These are phyloP conservation scores for Chenopodium quinoa DNA, from an alignment of 148 eudicot genomes.

Conservation along the genomic window DNA sequence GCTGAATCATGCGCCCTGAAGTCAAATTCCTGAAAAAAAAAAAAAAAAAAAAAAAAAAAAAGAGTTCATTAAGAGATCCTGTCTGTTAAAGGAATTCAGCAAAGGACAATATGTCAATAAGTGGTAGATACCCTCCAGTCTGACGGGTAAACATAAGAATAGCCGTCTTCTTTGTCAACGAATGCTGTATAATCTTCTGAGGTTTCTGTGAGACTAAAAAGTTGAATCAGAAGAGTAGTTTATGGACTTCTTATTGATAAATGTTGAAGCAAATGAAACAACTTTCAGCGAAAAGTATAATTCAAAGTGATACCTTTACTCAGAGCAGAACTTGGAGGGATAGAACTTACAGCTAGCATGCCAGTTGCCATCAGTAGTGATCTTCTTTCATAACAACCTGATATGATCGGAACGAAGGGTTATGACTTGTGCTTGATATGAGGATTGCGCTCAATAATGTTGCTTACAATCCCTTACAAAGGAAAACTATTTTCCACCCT, in stretches of 20 bases:
- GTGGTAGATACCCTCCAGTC: constrained; percentile 79
- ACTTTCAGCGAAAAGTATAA: neutral
- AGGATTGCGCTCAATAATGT: neutral
- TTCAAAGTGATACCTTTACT: constrained; percentile 53
- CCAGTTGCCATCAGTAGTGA: constrained; percentile 55
- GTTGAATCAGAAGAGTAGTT: constrained; percentile 2
- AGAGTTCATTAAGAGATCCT: neutral
- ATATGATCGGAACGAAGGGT: constrained; percentile 16
- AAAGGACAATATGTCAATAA: neutral
- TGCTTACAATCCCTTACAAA: neutral
- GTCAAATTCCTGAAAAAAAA: constrained; percentile 59
- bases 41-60: constrained; percentile 17
- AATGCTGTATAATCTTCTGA: constrained; percentile 55
- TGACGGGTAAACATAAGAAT: constrained; percentile 84
- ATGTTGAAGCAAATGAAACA: neutral
- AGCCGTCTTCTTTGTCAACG: constrained; percentile 77
- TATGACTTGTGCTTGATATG: neutral
- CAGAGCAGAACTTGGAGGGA: constrained; percentile 41
- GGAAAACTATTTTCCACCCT: too few species aligned
- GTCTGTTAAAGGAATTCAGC: neutral
- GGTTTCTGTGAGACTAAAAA: constrained; percentile 38
- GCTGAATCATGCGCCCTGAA: constrained; percentile 86
- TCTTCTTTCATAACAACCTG: constrained; percentile 53
- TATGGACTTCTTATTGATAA: neutral
- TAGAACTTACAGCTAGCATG: constrained; percentile 43